These are phyloP conservation scores for Candida michaelii DNA, from an alignment of 805 yeast species.

Conservation along the genomic window DNA sequence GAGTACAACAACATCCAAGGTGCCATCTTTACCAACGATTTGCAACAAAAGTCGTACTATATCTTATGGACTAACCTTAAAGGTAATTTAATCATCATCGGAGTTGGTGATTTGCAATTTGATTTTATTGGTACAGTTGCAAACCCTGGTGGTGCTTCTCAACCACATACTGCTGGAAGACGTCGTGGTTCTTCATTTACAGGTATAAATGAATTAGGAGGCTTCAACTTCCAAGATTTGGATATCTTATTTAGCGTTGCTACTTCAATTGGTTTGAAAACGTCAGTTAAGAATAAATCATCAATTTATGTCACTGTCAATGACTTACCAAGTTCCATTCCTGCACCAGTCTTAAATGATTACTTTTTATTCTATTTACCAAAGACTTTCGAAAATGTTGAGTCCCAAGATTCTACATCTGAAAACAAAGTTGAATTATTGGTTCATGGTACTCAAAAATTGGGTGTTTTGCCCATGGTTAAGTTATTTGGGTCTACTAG, in stretches of 20 bases:
- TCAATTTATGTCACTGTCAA: slow-evolving; percentile 26
- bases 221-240: slow-evolving; percentile 40
- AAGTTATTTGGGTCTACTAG: slow-evolving; percentile 28
- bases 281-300: slow-evolving; percentile 12
- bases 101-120: slow-evolving; percentile 37
- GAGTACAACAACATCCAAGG: slow-evolving; percentile 28
- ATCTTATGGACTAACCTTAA: slow-evolving; percentile 31
- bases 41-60: slow-evolving; percentile 35
- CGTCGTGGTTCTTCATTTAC: slow-evolving; percentile 38
- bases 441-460: slow-evolving; percentile 18
- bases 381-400: slow-evolving; percentile 16
- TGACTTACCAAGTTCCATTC: slow-evolving; percentile 35
- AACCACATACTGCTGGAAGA: slow-evolving; percentile 12
- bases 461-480: slow-evolving; percentile 34
- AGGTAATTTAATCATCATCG: slow-evolving; percentile 22
- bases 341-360: slow-evolving; percentile 37
- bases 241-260: slow-evolving; percentile 34
- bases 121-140: slow-evolving; percentile 21
- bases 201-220: slow-evolving; percentile 40
- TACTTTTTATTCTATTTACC: slow-evolving; percentile 34
- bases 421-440: slow-evolving; percentile 23
- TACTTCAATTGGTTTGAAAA: slow-evolving; percentile 24
- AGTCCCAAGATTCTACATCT: slow-evolving; percentile 9
- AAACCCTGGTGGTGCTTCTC: slow-evolving; percentile 15
- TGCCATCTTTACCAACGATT: slow-evolving; percentile 39